Evolutionary conservation across 75 land plant species (phyloP), one percentile per base, ranked within the genome.

Genomic region (Pinus albicaulis): DNA sequence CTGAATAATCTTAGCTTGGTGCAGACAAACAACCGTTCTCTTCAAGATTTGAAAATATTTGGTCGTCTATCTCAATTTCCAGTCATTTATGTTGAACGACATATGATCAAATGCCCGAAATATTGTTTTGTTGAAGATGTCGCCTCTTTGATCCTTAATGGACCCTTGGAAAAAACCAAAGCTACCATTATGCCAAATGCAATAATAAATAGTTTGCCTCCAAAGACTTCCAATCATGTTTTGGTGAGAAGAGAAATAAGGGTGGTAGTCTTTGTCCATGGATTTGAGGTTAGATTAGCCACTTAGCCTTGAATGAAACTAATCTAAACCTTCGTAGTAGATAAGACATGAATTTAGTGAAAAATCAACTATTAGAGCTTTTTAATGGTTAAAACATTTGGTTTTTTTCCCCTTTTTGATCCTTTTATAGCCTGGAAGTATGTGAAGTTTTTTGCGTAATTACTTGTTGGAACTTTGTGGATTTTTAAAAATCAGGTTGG

Each of bases 21-120:
- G 87, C 90, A 94, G 98, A 92, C 92, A 55, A 86, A 89, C 59
- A 87, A 69, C 76, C 76, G 91, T 1, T 82, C 81, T 15, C 86
- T 94, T 70, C 92, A 94, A 85, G 98, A 94, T 64, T 78, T 92
- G 98, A 86, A 94, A 5, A 88, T 94, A 61, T 94, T 90, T 92
- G 89, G 85, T 52, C 85, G 82, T 71, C 98, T 91, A 58, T 86
- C 89, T 19, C 89, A 68, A 12, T 78, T 89, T 52, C 98, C 98
- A 17, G 79, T 94, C 78, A 38, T 94, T 74, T 63, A 85, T 65
- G 86, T 92, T 26, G 98, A 94, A 72, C 89, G 60, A 14, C 87
- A 88, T 76, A 79, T 81, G 20, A 78, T 94, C 65, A 83, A 83
- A 10, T 55, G 25, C 53, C 56, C 55, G 19, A 24, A 23, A 36